Base-by-base conservation (phyloP, 176 grass and related monocot species). In the Saccharum spontaneum region DNA sequence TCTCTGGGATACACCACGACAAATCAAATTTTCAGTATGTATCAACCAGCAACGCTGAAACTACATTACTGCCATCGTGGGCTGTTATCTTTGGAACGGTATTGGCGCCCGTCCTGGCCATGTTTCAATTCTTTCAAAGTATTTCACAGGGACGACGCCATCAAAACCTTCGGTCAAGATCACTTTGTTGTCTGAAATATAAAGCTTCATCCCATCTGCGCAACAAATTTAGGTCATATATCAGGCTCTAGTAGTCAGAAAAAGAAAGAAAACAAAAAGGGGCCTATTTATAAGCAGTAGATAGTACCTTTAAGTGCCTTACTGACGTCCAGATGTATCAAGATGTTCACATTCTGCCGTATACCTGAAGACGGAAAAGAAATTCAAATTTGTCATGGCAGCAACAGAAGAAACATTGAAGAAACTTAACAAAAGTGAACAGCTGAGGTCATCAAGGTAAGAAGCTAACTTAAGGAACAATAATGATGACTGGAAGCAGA, bases 201-300 rank as follows among this genome's bases (percentile, higher is more conserved):
- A 92, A 36, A 97, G 71, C 87, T 95, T 95, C 87, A 93, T 93
- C 82, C 95, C 93, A 76, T 93, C 93, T 98, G 77, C 17, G 20
- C 73, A 48, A 71, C 23, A 45, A 15, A 67, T 73, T 77, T 30
- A 38, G 31, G 45, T 54, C 30, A 60, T 40, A 83, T 37, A 67
- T 66, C 36, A 73, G 54, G 28, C 12, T 17, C 24, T 10, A 31
- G 66, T 5, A 23, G 52, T 17, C 26, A 76, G 54, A 70, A 38
- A 43, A 54, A 13, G 16, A 68, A 23, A 69, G 14, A 30, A 36
- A 68, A 57, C 12, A 0, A 16, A 40, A 69, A 48, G 20, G 7
- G 11, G 6, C 4, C 6, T 28, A 66, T 69, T 67, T 46, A 15
- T 24, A 50, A 24, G 41, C 33, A 37, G 33, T 30, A 54, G 57